Percentiles rank a stretch among this genome's conserved stretches.
Evolutionary conservation across 1,139 yeast species (phyloP).

Genomic region (Kurtzmaniella quercitrusa): DNA sequence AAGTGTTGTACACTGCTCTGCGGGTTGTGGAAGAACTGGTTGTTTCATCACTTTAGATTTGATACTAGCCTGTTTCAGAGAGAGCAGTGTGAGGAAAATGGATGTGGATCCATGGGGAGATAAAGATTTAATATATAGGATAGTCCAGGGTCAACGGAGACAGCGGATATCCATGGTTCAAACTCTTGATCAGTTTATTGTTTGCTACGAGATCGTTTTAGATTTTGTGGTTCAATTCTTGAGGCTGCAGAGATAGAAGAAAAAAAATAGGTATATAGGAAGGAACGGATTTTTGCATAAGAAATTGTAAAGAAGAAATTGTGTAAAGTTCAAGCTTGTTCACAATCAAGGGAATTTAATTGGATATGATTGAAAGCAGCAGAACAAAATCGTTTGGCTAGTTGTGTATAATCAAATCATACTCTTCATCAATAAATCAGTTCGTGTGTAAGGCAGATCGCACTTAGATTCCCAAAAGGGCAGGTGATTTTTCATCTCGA

Average conservation of each 20-base stretch:
- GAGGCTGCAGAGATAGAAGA: not conserved
- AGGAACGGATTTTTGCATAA: not conserved
- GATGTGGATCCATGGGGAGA: slow-evolving; percentile 18
- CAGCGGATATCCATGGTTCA: slow-evolving; percentile 47
- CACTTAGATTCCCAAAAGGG: not conserved
- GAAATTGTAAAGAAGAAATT: not conserved
- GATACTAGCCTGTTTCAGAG: slow-evolving; percentile 17
- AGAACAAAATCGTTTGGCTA: too few relatives aligned
- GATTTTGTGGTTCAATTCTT: slow-evolving; percentile 19
- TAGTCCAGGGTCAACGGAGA: slow-evolving; percentile 38
- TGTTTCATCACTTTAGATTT: slow-evolving; percentile 60
- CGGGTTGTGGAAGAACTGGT: slow-evolving; percentile 84
- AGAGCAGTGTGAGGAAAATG: slow-evolving; percentile 9
- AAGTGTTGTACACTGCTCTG: slow-evolving; percentile 63
- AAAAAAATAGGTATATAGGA: not conserved
- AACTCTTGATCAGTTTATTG: slow-evolving; percentile 41
- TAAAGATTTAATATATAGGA: slow-evolving; percentile 49
- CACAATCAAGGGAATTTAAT: too few relatives aligned
- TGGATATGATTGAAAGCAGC: too few relatives aligned
- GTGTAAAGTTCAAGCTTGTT: too few relatives aligned
- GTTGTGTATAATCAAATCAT: too few relatives aligned
- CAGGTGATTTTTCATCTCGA: not conserved
- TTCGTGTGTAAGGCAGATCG: not conserved
- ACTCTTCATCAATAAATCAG: too few relatives aligned
- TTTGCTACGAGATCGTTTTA: slow-evolving; percentile 39